Evolutionary conservation across 306 rosid species (phyloP).

Genomic region (Aeschynomene evenia): DNA sequence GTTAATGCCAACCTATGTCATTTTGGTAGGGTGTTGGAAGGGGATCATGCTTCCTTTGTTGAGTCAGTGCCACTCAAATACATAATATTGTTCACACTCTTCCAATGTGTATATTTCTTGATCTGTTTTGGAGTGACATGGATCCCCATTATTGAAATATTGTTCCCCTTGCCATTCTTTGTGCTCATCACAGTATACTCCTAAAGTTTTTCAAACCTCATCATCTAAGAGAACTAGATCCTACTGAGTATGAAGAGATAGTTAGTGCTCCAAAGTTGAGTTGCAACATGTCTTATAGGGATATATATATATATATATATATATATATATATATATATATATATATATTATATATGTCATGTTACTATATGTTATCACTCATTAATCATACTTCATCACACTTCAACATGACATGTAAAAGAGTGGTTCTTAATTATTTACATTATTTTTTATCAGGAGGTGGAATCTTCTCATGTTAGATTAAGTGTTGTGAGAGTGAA

Average conservation of each 20-base stretch:
- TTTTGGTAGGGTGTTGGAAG: conserved; percentile 55
- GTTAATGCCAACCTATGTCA: background rate
- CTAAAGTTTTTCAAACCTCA: conserved; percentile 57
- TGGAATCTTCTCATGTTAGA: conserved; percentile 36
- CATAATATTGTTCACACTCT: conserved; percentile 58
- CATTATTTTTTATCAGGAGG: conserved; percentile 37
- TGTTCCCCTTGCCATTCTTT: conserved; percentile 85
- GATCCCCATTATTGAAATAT: conserved; percentile 84
- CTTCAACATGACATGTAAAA: background rate
- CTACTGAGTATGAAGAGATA: conserved; percentile 80
- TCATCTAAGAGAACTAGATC: conserved; percentile 68
- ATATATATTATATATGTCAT: too few relatives aligned
- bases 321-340: too few relatives aligned
- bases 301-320: too few relatives aligned
- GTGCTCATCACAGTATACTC: conserved; percentile 58
- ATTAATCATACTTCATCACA: background rate
- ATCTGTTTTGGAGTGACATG: conserved; percentile 61
- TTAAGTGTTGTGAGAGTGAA: too few relatives aligned
- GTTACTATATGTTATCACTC: background rate
- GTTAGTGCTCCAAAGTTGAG: conserved; percentile 44
- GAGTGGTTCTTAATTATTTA: background rate
- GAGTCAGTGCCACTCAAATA: conserved; percentile 67
- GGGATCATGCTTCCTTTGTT: conserved; percentile 73
- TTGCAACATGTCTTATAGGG: conserved; percentile 43
- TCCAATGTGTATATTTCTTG: conserved; percentile 69